phyloP scores from a whole-genome alignment of 2,329 filamentous ascomycete genomes.

The Aspergillus sp. region DNA sequence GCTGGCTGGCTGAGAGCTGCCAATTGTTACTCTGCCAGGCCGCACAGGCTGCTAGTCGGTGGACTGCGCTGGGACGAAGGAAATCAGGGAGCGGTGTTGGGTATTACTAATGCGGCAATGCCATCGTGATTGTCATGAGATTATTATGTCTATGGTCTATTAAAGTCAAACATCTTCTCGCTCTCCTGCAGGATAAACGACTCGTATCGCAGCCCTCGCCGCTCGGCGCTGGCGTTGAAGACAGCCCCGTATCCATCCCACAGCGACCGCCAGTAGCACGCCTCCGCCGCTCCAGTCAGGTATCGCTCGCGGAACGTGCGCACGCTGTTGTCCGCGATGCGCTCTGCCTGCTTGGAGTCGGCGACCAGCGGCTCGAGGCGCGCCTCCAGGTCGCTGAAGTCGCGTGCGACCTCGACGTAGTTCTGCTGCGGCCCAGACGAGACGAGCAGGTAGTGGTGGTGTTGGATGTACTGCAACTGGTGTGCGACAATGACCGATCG shows the following conservation, averaged over 20 bases:
- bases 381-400: constrained; percentile 55
- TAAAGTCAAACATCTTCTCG: constrained; percentile 25
- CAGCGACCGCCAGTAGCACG: constrained; percentile 52
- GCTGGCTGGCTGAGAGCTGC: constrained; percentile 5
- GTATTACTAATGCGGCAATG: no score
- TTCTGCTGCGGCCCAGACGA: constrained; percentile 46
- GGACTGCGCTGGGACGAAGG: no score
- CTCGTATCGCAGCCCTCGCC: constrained; percentile 29
- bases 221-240: constrained; percentile 13
- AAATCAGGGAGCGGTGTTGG: no score
- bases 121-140: no score
- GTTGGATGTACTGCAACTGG: constrained; percentile 47
- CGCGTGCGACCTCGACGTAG: constrained; percentile 46
- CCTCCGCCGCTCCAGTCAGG: constrained; percentile 50
- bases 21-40: background rate
- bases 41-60: background rate
- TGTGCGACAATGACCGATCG: constrained; percentile 48
- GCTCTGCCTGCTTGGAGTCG: constrained; percentile 38
- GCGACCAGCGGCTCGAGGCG: constrained; percentile 37
- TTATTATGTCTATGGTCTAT: background rate
- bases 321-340: constrained; percentile 48
- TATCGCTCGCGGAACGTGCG: constrained; percentile 50
- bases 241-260: constrained; percentile 32
- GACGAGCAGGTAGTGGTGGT: constrained; percentile 46
- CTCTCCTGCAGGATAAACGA: constrained; percentile 31